A percentile compares a stretch with the other conserved stretches of the same genome.
Conservation (phyloP, 1,139 yeast genomes). For the Pichia sp. region DNA sequence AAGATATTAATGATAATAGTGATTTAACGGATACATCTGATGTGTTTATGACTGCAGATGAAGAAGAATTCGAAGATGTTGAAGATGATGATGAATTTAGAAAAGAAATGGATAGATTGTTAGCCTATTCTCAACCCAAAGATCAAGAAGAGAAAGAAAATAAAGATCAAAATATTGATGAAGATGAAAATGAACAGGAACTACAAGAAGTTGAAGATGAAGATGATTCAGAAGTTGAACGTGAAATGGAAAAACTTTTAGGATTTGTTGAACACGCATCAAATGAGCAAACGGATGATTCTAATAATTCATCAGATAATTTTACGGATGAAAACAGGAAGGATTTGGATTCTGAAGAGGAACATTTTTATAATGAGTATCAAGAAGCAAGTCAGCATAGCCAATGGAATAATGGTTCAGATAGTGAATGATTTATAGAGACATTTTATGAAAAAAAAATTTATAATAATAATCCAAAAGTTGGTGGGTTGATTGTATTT, state of each 20-base stretch:
- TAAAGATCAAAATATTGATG: no score
- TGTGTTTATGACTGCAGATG: not conserved
- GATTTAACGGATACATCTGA: not conserved
- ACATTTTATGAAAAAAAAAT: no score
- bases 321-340: no score
- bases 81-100: conserved; percentile 10
- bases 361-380: conserved; percentile 3
- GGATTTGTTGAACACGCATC: conserved; percentile 6
- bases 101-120: conserved; percentile 9
- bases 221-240: conserved; percentile 12
- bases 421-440: no score
- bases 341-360: no score
- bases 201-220: no score
- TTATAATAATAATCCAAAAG: no score
- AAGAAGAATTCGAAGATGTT: conserved; percentile 4
- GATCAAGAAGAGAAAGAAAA: conserved; percentile 5
- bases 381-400: not conserved
- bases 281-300: not conserved
- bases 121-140: conserved; percentile 6
- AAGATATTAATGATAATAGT: not conserved
- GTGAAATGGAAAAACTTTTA: conserved; percentile 14
- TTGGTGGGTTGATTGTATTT: no score
- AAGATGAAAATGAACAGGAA: no score
- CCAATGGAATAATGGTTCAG: not conserved
- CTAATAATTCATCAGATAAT: no score